phyloP scores from a whole-genome alignment of 345 rosid species.

The Reutealis trisperma region DNA sequence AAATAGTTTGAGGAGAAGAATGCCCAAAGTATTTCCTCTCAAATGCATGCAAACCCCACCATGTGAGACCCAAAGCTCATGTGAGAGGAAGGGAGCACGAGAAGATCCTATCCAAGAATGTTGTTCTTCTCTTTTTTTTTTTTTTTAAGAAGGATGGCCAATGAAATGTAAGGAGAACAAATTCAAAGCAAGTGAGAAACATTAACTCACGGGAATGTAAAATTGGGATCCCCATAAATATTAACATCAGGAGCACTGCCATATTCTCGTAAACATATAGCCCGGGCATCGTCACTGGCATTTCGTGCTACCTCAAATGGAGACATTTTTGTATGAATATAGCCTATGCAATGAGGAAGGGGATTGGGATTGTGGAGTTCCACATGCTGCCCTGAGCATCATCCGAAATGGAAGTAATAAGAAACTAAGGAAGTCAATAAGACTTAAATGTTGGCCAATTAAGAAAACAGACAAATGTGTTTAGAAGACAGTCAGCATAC shows the following conservation, averaged over 20 bases:
- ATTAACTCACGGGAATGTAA: constrained; percentile 87
- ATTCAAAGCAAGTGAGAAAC: not conserved
- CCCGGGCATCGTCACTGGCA: constrained; percentile 90
- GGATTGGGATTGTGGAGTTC: constrained; percentile 96
- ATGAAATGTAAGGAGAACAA: not conserved
- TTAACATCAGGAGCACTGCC: constrained; percentile 79
- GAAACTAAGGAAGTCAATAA: not conserved
- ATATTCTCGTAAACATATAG: constrained; percentile 82
- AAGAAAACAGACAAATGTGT: not conserved
- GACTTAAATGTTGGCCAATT: not conserved
- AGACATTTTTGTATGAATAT: constrained; percentile 93
- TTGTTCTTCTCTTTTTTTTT: too few relatives aligned
- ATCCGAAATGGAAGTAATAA: constrained; percentile 17
- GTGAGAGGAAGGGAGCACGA: too few relatives aligned
- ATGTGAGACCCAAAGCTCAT: not conserved
- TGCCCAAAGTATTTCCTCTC: not conserved
- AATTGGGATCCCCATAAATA: constrained; percentile 85
- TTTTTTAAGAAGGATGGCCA: not conserved
- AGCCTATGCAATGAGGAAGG: constrained; percentile 76
- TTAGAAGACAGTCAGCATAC: constrained; percentile 21
- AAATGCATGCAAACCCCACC: not conserved
- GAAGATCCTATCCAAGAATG: too few relatives aligned
- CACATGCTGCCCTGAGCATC: constrained; percentile 93
- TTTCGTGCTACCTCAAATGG: constrained; percentile 82
- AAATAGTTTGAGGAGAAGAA: not conserved